Percentiles rank a stretch among this genome's conserved stretches.
phyloP scores from a whole-genome alignment of 2,329 filamentous ascomycete genomes.

The Madurella mycetomatis region DNA sequence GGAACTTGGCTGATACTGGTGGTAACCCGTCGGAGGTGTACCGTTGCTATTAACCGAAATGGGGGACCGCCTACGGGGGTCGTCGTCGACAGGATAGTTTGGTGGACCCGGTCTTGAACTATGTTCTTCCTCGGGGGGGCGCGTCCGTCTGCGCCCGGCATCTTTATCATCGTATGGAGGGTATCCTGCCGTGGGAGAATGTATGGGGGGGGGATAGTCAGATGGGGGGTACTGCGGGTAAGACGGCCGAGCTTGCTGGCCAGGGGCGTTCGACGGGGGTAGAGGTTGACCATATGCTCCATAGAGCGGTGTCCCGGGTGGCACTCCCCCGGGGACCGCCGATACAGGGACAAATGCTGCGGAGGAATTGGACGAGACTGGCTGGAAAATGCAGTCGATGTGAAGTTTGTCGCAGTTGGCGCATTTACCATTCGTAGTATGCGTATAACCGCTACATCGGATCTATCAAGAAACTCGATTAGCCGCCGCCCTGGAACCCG shows the following conservation, averaged over 20 bases:
- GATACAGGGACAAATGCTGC: slow-evolving; percentile 57
- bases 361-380: slow-evolving; percentile 51
- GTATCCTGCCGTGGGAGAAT: slow-evolving; percentile 35
- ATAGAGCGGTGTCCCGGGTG: slow-evolving; percentile 52
- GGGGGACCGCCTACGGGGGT: slow-evolving; percentile 48
- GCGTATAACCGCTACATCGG: slow-evolving; percentile 57
- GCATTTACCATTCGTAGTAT: slow-evolving; percentile 55
- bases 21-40: slow-evolving; percentile 44
- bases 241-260: slow-evolving; percentile 19
- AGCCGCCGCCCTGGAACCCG: slow-evolving; percentile 11
- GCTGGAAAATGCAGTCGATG: slow-evolving; percentile 59
- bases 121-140: slow-evolving; percentile 38
- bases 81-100: slow-evolving; percentile 45
- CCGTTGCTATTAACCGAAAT: slow-evolving; percentile 45
- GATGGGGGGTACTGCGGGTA: slow-evolving; percentile 20
- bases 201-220: slow-evolving; percentile 28
- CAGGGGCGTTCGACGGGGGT: slow-evolving; percentile 23
- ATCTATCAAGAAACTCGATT: slow-evolving; percentile 40
- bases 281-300: slow-evolving; percentile 56
- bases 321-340: slow-evolving; percentile 53
- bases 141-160: slow-evolving; percentile 33
- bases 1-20: slow-evolving; percentile 29
- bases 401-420: slow-evolving; percentile 59
- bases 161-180: slow-evolving; percentile 37
- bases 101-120: slow-evolving; percentile 42